Evolutionary conservation across 257 asterid genomes (phyloP), one percentile per base, ranked within the genome.

Genomic region (Solanum chaucha): DNA sequence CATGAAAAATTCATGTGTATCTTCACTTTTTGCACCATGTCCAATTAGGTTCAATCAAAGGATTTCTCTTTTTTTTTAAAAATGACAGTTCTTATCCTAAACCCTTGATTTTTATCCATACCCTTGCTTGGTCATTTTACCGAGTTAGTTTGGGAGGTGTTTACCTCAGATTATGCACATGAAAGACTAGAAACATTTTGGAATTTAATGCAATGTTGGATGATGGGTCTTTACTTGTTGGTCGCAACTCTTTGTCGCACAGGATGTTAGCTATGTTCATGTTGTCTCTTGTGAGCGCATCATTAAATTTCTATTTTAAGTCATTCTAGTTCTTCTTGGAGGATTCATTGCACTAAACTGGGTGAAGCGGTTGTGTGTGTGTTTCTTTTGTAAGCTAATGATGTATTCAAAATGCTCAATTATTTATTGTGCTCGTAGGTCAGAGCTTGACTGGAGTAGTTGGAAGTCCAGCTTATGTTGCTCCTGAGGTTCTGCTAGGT

Each of bases 381-480:
- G 4, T 78, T 40, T 24, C 59, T 40, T 41, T 48, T 48, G 68
- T 80, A 46, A 26, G 20, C 11, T 38, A 80, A 48, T 48, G 41
- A 80, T 30, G 41, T 28, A 17, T 80, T 71, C 87, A 83, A 90
- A 41, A 61, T 84, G 55, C 40, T 17, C 86, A 83, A 22, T 67
- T 86, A 28, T 85, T 36, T 65, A 40, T 55, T 91, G 19, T 80
- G 41, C 61, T 80, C 5, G 44, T 92, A 95, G 98, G 98, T 88
- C 98, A 94, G 90, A 94, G 87, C 77, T 88, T 96, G 89, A 90
- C 91, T 68, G 98, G 98, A 77, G 87, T 94, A 36, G 98, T 92
- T 88, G 98, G 98, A 86, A 96, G 98, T 89, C 98, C 98, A 86
- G 98, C 98, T 88, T 96, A 96, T 86, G 93, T 96, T 87, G 98